phyloP scores from a whole-genome alignment of 148 eudicot genomes.

The Rhododendron williamsianum region DNA sequence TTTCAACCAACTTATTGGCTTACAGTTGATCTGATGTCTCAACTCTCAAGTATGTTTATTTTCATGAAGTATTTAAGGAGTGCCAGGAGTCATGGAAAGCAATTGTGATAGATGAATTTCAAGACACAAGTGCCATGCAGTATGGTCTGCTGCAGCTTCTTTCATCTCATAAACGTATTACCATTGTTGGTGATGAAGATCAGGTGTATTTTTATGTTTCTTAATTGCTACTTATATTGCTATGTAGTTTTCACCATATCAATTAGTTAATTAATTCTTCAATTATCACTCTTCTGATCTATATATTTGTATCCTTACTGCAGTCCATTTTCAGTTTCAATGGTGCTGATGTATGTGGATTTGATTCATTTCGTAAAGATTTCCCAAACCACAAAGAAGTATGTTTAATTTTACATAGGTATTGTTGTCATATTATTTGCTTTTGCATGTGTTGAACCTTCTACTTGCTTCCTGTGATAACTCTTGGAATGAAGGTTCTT shows the following conservation, averaged over 20 bases:
- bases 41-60: constrained; percentile 5
- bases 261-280: not conserved
- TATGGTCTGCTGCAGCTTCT: constrained; percentile 61
- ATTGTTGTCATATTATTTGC: not conserved
- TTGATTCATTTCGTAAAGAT: constrained; percentile 89
- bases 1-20: not conserved
- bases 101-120: constrained; percentile 86
- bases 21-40: constrained; percentile 1
- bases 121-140: constrained; percentile 95
- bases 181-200: constrained; percentile 94
- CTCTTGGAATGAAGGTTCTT: not conserved
- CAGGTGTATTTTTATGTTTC: constrained; percentile 45
- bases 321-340: constrained; percentile 96
- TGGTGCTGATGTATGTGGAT: constrained; percentile 85
- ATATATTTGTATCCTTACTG: constrained; percentile 16
- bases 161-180: constrained; percentile 75
- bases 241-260: constrained; percentile 1
- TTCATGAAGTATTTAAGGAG: constrained; percentile 51
- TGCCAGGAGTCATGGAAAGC: constrained; percentile 84
- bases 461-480: not conserved
- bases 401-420: constrained; percentile 8
- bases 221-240: not conserved
- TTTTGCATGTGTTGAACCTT: not conserved
- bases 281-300: constrained; percentile 2
- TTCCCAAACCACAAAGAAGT: constrained; percentile 82